Evolutionary conservation across 1,284 basidiomycete genomes (phyloP).

Genomic region (Singerocomus inundabilis): DNA sequence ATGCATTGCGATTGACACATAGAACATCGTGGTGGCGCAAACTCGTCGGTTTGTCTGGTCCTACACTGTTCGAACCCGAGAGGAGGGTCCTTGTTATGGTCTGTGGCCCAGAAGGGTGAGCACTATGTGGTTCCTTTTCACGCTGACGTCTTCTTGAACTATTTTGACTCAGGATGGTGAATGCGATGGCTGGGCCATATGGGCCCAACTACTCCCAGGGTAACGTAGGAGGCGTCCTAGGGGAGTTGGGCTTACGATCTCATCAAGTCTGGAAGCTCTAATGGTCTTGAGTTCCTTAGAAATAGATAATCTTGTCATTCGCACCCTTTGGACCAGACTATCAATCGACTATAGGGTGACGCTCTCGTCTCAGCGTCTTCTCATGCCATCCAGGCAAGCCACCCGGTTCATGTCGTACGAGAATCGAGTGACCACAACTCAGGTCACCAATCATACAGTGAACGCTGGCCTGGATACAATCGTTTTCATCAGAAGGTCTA

Average conservation of each 20-base stretch:
- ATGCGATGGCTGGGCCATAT: conserved; percentile 70
- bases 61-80: conserved; percentile 19
- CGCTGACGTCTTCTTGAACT: conserved; percentile 2
- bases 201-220: conserved; percentile 77
- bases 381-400: not conserved
- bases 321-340: not conserved
- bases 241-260: conserved; percentile 58
- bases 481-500: no score
- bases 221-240: conserved; percentile 62
- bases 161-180: conserved; percentile 59
- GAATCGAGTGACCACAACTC: no score
- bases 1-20: conserved; percentile 35
- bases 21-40: conserved; percentile 45
- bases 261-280: conserved; percentile 72
- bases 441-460: no score
- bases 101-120: conserved; percentile 78
- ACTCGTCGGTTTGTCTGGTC: conserved; percentile 31
- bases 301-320: not conserved
- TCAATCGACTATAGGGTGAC: not conserved
- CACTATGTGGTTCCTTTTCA: conserved; percentile 11
- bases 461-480: no score
- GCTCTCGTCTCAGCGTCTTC: not conserved
- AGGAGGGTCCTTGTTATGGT: conserved; percentile 62
- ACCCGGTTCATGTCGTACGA: not conserved
- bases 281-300: conserved; percentile 4